Percentiles rank a stretch among this genome's conserved stretches.
Evolutionary conservation across 1,284 basidiomycete genomes (phyloP).

Genomic region (Fomitopsis palustris): DNA sequence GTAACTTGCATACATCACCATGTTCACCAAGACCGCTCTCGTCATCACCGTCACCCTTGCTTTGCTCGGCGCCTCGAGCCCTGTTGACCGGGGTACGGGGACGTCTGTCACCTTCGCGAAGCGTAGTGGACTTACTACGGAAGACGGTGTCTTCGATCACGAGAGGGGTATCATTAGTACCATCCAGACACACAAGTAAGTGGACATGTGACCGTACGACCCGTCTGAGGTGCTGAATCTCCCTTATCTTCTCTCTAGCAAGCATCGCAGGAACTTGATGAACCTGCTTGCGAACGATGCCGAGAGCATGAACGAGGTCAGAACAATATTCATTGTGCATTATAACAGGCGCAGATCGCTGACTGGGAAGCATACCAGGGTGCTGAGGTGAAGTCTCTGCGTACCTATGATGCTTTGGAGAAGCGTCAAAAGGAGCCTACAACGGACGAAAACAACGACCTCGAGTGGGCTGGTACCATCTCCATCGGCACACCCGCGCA

Average conservation of each 20-base stretch:
- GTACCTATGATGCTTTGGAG: conserved; percentile 5
- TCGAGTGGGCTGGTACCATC: conserved; percentile 27
- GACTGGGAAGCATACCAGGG: background rate
- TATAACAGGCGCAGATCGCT: no score
- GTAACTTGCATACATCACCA: conserved; percentile 3
- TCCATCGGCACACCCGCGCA: conserved; percentile 25
- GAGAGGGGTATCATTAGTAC: conserved; percentile 13
- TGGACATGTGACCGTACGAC: conserved; percentile 3
- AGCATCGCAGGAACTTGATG: conserved; percentile 26
- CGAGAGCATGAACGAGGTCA: background rate
- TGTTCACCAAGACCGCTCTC: conserved; percentile 26
- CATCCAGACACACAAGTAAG: conserved; percentile 20
- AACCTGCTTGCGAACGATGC: conserved; percentile 14
- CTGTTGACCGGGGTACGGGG: conserved; percentile 18
- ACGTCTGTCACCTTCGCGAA: conserved; percentile 18
- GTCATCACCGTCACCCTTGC: conserved; percentile 21
- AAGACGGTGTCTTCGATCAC: conserved; percentile 23
- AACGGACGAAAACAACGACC: conserved; percentile 17
- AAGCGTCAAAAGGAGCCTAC: conserved; percentile 12
- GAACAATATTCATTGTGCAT: background rate
- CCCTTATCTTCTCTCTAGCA: conserved; percentile 11
- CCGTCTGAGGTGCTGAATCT: background rate
- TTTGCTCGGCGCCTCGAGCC: conserved; percentile 22
- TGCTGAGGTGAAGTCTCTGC: conserved; percentile 12
- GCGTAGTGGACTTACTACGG: conserved; percentile 18